Percentiles rank a stretch among this genome's conserved stretches.
Evolutionary conservation across 371 early-diverging fungal species (phyloP).

Genomic region (Mortierella sp.): DNA sequence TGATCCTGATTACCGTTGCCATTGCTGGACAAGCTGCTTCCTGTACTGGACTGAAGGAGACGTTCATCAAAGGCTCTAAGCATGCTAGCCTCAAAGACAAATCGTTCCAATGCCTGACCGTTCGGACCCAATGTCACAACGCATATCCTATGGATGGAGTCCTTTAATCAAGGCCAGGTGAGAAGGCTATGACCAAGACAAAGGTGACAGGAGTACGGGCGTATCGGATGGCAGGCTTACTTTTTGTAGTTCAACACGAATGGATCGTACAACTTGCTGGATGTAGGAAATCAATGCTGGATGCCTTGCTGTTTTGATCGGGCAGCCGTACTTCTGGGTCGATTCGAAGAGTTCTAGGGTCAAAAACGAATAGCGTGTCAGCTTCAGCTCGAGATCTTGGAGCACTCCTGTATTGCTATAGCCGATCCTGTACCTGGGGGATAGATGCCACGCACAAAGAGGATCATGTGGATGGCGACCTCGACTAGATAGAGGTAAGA

Average conservation of each 20-base stretch:
- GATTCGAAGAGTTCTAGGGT: conserved; percentile 39
- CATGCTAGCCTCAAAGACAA: conserved; percentile 42
- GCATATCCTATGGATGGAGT: conserved; percentile 34
- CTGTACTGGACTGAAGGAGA: neutral
- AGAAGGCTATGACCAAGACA: neutral
- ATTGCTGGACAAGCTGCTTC: too few species aligned
- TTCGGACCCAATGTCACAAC: conserved; percentile 27
- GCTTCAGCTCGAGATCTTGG: too few species aligned
- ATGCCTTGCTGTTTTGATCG: conserved; percentile 43
- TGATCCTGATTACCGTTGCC: neutral
- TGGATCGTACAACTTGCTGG: conserved; percentile 27
- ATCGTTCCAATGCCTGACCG: conserved; percentile 32
- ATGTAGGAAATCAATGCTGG: conserved; percentile 29
- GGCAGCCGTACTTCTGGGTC: conserved; percentile 44
- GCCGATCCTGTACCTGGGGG: conserved; percentile 39
- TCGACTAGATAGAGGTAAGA: too few species aligned
- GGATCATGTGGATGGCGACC: conserved; percentile 49
- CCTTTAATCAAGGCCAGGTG: too few species aligned
- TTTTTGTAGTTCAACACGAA: conserved; percentile 30
- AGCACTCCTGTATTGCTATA: neutral
- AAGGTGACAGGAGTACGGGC: neutral
- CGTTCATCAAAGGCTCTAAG: conserved; percentile 16
- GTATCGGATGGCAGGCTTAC: conserved; percentile 1
- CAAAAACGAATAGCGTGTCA: too few species aligned
- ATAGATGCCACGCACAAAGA: conserved; percentile 45